A percentile compares a stretch with the other conserved stretches of the same genome.
phyloP scores from a whole-genome alignment of 257 asterid species.

The Solanum infundibuliforme region DNA sequence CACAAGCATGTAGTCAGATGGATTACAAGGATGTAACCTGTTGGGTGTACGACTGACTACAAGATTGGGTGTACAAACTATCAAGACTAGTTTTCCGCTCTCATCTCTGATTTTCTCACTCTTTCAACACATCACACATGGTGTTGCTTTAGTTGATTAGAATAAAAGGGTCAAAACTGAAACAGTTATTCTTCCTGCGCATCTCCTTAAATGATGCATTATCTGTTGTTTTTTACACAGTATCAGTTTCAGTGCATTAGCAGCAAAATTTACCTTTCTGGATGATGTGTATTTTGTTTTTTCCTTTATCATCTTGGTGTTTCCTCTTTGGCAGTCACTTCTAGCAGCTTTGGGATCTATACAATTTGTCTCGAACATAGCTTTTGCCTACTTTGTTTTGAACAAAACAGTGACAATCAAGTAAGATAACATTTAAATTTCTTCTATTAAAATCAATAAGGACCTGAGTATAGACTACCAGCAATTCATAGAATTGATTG shows the following conservation, averaged over 20 bases:
- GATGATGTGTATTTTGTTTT: background rate
- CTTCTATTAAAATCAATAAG: background rate
- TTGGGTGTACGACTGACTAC: background rate
- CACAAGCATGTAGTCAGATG: background rate
- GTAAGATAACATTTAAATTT: conserved; percentile 34
- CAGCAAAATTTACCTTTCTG: background rate
- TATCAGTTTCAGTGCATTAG: background rate
- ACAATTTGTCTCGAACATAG: conserved; percentile 89
- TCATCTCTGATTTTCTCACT: background rate
- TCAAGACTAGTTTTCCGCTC: background rate
- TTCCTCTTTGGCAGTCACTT: conserved; percentile 62
- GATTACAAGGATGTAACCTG: background rate
- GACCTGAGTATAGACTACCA: background rate
- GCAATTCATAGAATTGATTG: background rate
- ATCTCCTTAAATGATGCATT: background rate
- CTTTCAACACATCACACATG: background rate
- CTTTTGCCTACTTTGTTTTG: conserved; percentile 77
- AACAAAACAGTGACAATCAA: conserved; percentile 75
- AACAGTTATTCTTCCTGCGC: background rate
- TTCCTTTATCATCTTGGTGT: conserved; percentile 4
- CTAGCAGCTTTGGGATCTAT: conserved; percentile 97
- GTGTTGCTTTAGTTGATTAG: background rate
- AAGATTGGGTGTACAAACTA: background rate
- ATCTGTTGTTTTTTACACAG: background rate
- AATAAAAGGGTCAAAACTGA: background rate